Percentiles rank a stretch among this genome's conserved stretches.
These are phyloP conservation scores for Saccharomycopsis sp. DNA, from an alignment of 805 yeast species.

Conservation along the genomic window DNA sequence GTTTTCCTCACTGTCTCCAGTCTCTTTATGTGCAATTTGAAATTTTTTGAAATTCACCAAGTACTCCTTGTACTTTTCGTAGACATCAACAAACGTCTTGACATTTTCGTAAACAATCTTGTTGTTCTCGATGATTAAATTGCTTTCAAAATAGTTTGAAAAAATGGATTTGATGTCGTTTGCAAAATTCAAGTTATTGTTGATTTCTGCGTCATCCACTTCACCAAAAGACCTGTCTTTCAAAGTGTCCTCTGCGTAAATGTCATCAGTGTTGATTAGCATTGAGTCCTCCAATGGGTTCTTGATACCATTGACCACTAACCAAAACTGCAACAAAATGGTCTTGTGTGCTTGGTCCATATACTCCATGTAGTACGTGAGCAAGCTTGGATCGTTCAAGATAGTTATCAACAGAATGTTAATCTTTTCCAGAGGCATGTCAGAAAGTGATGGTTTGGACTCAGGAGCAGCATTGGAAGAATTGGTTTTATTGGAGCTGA, in stretches of 20 bases:
- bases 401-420: constrained; percentile 34
- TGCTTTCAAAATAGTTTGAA: constrained; percentile 16
- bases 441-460: no score
- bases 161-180: constrained; percentile 19
- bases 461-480: not conserved
- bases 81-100: constrained; percentile 14
- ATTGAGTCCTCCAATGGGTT: constrained; percentile 55
- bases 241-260: constrained; percentile 21
- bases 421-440: not conserved
- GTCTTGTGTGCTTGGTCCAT: constrained; percentile 43
- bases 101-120: constrained; percentile 20
- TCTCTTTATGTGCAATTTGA: no score
- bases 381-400: constrained; percentile 38
- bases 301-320: constrained; percentile 54
- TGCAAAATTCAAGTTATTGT: constrained; percentile 12
- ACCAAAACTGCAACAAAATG: constrained; percentile 52
- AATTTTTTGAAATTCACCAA: constrained; percentile 21
- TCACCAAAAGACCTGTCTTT: not conserved
- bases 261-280: constrained; percentile 17
- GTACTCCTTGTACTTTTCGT: constrained; percentile 18
- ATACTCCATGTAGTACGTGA: constrained; percentile 43
- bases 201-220: constrained; percentile 11
- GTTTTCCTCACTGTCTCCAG: not conserved
- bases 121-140: constrained; percentile 18
- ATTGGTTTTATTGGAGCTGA: constrained; percentile 1